Evolutionary conservation across 257 asterid genomes (phyloP).

Genomic region (Solanum arcanum): DNA sequence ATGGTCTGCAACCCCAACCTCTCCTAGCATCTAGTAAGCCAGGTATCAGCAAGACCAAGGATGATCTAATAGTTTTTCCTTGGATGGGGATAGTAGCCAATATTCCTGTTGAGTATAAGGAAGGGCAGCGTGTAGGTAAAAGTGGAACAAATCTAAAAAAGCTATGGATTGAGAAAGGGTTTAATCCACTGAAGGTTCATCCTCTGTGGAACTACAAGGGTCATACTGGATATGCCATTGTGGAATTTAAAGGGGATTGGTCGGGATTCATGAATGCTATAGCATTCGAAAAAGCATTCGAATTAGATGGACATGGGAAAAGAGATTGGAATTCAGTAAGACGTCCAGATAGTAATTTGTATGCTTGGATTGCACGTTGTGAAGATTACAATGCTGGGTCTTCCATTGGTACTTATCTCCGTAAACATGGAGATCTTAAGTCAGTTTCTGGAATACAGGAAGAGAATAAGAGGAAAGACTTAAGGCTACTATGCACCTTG

Average conservation of each 20-base stretch:
- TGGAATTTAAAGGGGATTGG: slow-evolving; percentile 32
- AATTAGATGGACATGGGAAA: slow-evolving; percentile 31
- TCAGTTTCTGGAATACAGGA: slow-evolving; percentile 35
- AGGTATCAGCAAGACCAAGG: not conserved
- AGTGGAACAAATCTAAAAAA: slow-evolving; percentile 30
- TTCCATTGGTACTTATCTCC: slow-evolving; percentile 37
- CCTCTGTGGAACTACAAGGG: slow-evolving; percentile 35
- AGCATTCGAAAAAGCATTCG: slow-evolving; percentile 33
- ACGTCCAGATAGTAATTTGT: not conserved
- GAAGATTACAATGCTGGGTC: slow-evolving; percentile 39
- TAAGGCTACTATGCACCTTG: slow-evolving; percentile 29
- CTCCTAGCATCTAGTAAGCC: no score
- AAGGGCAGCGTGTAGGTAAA: slow-evolving; percentile 23
- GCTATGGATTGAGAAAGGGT: slow-evolving; percentile 23
- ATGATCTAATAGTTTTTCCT: slow-evolving; percentile 49
- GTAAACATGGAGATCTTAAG: slow-evolving; percentile 59
- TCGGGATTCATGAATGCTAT: slow-evolving; percentile 37
- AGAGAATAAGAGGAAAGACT: slow-evolving; percentile 32
- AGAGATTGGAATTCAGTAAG: slow-evolving; percentile 10
- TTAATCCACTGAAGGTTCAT: slow-evolving; percentile 29
- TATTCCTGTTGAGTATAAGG: slow-evolving; percentile 17
- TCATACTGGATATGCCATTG: slow-evolving; percentile 38
- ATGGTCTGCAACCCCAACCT: no score
- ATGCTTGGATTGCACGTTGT: slow-evolving; percentile 51
- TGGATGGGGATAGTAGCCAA: slow-evolving; percentile 51